phyloP scores from a whole-genome alignment of 1,139 yeast species.

The Yamadazyma aaseri region DNA sequence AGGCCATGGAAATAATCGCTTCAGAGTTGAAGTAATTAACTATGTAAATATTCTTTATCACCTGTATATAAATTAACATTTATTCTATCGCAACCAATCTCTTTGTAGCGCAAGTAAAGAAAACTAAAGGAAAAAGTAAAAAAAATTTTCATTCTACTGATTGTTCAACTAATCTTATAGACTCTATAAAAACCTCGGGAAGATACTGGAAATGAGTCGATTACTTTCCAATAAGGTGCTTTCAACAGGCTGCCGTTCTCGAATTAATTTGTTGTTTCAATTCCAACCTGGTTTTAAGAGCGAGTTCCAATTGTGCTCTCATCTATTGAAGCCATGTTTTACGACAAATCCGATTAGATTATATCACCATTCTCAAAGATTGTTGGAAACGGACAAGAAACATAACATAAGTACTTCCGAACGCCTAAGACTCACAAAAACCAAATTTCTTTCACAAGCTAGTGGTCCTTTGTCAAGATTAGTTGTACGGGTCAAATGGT shows the following conservation, averaged over 20 bases:
- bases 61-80: neutral
- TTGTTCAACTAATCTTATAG: neutral
- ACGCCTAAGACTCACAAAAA: conserved; percentile 25
- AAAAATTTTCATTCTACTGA: conserved; percentile 1
- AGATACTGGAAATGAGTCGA: neutral
- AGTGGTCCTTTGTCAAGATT: conserved; percentile 42
- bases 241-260: conserved; percentile 1
- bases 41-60: neutral
- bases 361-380: too few relatives aligned
- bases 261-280: too few relatives aligned
- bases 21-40: conserved; percentile 9
- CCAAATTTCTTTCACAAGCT: conserved; percentile 44
- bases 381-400: too few relatives aligned
- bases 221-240: neutral
- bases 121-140: too few relatives aligned
- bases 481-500: conserved; percentile 57
- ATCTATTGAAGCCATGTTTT: too few relatives aligned
- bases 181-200: too few relatives aligned
- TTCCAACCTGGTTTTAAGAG: too few relatives aligned
- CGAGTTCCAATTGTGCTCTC: too few relatives aligned
- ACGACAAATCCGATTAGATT: too few relatives aligned
- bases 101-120: too few relatives aligned
- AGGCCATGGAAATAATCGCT: conserved; percentile 58
- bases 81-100: conserved; percentile 1
- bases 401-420: too few relatives aligned